A percentile compares a stretch with the other conserved stretches of the same genome.
Evolutionary conservation across 2,329 filamentous ascomycete species (phyloP).

Genomic region (Penicillium verrucosum): DNA sequence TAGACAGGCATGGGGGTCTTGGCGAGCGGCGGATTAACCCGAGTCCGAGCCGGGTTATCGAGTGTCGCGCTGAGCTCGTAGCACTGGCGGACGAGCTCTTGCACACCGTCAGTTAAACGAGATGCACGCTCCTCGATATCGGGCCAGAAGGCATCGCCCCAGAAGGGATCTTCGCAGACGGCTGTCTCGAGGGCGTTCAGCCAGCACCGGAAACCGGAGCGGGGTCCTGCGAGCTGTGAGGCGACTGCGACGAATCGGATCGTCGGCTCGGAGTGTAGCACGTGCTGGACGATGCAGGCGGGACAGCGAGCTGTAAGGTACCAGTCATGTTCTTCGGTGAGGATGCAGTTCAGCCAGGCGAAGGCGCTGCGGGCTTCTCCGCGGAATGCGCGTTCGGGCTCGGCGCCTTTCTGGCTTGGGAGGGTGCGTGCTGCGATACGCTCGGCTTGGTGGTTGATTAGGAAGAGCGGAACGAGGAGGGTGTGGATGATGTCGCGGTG

Average conservation of each 20-base stretch:
- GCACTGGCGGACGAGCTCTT: constrained; percentile 41
- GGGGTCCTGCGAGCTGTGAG: constrained; percentile 38
- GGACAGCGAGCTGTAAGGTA: constrained; percentile 56
- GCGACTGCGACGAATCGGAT: constrained; percentile 44
- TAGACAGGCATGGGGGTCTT: constrained; percentile 18
- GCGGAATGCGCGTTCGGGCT: constrained; percentile 57
- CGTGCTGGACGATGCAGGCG: constrained; percentile 43
- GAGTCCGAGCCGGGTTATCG: constrained; percentile 22
- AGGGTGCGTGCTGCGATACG: constrained; percentile 51
- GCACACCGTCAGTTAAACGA: constrained; percentile 37
- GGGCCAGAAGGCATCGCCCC: constrained; percentile 43
- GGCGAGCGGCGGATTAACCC: constrained; percentile 15
- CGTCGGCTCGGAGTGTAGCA: constrained; percentile 45
- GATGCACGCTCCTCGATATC: constrained; percentile 42
- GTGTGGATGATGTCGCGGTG: constrained; percentile 60
- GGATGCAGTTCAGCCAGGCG: constrained; percentile 58
- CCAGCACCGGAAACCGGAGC: constrained; percentile 41
- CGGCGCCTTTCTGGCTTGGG: constrained; percentile 47
- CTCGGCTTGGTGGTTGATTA: constrained; percentile 55
- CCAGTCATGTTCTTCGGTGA: constrained; percentile 57
- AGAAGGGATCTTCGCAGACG: constrained; percentile 44
- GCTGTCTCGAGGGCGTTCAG: constrained; percentile 37
- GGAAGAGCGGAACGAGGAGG: constrained; percentile 56
- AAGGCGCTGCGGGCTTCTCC: constrained; percentile 57
- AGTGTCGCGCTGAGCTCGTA: constrained; percentile 33